phyloP scores from a whole-genome alignment of 306 rosid genomes.

The Cicer bijugum region DNA sequence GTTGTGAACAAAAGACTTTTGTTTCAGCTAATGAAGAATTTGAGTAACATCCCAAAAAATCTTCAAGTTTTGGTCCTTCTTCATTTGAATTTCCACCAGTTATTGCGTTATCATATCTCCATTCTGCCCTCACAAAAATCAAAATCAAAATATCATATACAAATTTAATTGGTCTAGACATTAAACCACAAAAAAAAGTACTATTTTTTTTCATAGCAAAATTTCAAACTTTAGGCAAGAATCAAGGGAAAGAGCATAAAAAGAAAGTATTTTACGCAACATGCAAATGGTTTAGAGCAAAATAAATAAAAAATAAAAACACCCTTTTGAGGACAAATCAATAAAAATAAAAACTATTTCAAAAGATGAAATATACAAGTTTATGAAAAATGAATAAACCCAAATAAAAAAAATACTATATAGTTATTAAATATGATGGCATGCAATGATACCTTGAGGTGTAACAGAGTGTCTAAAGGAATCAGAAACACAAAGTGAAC shows the following conservation, averaged over 20 bases:
- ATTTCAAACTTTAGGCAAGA: constrained; percentile 10
- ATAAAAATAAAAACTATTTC: neutral
- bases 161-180: constrained; percentile 1
- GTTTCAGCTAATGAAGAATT: constrained; percentile 61
- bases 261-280: constrained; percentile 34
- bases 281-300: constrained; percentile 45
- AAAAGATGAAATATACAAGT: neutral
- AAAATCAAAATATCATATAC: neutral
- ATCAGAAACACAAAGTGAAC: constrained; percentile 79
- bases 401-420: no score
- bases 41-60: constrained; percentile 90
- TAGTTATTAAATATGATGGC: neutral
- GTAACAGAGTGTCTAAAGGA: constrained; percentile 55
- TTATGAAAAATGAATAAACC: no score
- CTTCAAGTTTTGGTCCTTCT: constrained; percentile 90
- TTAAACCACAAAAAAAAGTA: neutral
- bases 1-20: constrained; percentile 56
- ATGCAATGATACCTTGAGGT: constrained; percentile 65
- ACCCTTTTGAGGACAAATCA: constrained; percentile 1
- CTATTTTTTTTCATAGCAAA: constrained; percentile 7
- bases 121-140: constrained; percentile 53
- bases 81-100: constrained; percentile 57
- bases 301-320: neutral
- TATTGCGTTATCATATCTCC: constrained; percentile 75
- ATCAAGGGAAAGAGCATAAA: constrained; percentile 1